Evolutionary conservation across 768 basidiomycete genomes (phyloP).

Genomic region (Coprinopsis sp.): DNA sequence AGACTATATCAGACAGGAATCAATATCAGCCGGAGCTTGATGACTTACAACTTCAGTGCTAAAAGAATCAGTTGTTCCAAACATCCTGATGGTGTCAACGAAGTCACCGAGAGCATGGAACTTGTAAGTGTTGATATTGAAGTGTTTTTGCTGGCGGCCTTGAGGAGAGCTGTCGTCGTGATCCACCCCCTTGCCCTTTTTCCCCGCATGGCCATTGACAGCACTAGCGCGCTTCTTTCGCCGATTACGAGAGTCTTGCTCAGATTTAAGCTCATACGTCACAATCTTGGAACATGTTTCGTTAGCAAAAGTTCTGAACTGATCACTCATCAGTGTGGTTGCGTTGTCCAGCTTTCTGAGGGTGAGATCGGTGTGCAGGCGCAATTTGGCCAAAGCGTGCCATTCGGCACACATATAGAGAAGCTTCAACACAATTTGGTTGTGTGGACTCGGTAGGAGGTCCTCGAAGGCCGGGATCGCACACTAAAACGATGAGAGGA

Average conservation of each 20-base stretch:
- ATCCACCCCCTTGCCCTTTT: background rate
- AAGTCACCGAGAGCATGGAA: slow-evolving; percentile 36
- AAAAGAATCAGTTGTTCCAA: slow-evolving; percentile 35
- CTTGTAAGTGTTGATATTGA: slow-evolving; percentile 33
- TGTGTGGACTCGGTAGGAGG: slow-evolving; percentile 21
- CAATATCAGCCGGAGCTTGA: too few relatives aligned
- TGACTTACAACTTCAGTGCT: slow-evolving; percentile 34
- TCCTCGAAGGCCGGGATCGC: slow-evolving; percentile 34
- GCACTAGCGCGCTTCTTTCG: slow-evolving; percentile 6
- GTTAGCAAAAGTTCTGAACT: slow-evolving; percentile 27
- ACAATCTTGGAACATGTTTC: slow-evolving; percentile 21
- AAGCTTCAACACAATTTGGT: slow-evolving; percentile 17
- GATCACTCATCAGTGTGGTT: slow-evolving; percentile 24
- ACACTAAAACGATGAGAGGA: slow-evolving; percentile 20
- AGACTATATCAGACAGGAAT: too few relatives aligned
- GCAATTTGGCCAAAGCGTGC: slow-evolving; percentile 32
- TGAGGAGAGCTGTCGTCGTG: background rate
- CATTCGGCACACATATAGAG: slow-evolving; percentile 26
- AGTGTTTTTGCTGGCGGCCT: slow-evolving; percentile 12
- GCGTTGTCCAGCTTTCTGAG: slow-evolving; percentile 20
- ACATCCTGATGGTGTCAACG: slow-evolving; percentile 19
- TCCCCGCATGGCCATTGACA: background rate
- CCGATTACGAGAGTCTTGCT: slow-evolving; percentile 27
- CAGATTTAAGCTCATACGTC: slow-evolving; percentile 34
- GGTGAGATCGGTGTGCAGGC: slow-evolving; percentile 25